phyloP scores from a whole-genome alignment of 192 early-diverging fungal genomes.

The Coemansia pectinata region DNA sequence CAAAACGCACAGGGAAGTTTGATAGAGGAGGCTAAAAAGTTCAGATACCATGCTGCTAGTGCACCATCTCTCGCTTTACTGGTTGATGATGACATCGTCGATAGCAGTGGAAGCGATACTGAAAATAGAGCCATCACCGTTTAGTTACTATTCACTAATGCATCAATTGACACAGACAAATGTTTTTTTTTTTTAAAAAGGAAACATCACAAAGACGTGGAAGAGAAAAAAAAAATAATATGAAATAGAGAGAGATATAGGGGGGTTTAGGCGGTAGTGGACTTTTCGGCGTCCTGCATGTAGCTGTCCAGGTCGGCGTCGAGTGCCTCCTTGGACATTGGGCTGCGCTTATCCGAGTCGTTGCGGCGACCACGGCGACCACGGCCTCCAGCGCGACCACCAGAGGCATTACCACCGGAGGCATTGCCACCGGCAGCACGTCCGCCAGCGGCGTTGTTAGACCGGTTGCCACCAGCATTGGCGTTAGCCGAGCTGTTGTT shows the following conservation, averaged over 20 bases:
- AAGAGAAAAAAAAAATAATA: too few relatives aligned
- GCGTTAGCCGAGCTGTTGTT: neutral
- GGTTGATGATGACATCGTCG: conserved; percentile 45
- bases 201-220: neutral
- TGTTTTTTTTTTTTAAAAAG: neutral
- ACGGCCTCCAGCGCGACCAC: conserved; percentile 14
- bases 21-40: neutral
- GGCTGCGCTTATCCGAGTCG: conserved; percentile 8
- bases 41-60: neutral
- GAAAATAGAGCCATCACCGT: conserved; percentile 18
- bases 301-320: conserved; percentile 51
- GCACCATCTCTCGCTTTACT: neutral
- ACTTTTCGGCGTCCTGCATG: conserved; percentile 44
- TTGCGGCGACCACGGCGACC: conserved; percentile 9
- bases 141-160: neutral
- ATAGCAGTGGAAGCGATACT: conserved; percentile 42
- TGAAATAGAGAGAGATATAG: neutral
- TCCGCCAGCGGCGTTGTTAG: neutral
- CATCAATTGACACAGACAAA: conserved; percentile 10
- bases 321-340: conserved; percentile 36
- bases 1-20: neutral
- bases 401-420: neutral
- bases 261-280: conserved; percentile 10
- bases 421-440: neutral
- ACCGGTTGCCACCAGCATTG: conserved; percentile 10